These are phyloP conservation scores for Penicillium simplicissimum DNA, from an alignment of 495 filamentous ascomycete species.

Conservation along the genomic window DNA sequence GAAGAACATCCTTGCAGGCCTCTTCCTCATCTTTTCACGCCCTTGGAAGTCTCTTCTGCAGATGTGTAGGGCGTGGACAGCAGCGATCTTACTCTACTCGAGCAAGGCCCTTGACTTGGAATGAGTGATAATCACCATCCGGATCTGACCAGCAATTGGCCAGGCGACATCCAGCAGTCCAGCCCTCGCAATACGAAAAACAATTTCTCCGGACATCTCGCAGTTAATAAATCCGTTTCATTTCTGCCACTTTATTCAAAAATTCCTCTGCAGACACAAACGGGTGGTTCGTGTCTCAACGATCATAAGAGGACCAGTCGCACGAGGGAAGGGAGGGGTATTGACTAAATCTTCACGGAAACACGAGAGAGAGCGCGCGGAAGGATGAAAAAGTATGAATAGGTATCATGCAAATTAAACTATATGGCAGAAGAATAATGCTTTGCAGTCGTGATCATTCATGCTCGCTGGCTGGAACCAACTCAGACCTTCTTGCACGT, in stretches of 20 bases:
- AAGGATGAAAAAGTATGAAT: not conserved
- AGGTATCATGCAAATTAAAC: not conserved
- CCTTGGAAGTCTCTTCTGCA: too few relatives aligned
- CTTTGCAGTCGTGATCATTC: not conserved
- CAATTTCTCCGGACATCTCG: too few relatives aligned
- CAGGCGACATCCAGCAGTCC: too few relatives aligned
- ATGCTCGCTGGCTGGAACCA: not conserved
- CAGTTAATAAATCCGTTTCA: not conserved
- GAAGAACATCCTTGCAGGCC: too few relatives aligned
- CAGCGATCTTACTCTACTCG: too few relatives aligned
- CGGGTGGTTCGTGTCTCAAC: not conserved
- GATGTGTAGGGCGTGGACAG: too few relatives aligned
- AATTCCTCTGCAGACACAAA: too few relatives aligned
- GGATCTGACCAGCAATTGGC: too few relatives aligned
- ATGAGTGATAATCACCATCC: too few relatives aligned
- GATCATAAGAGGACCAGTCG: not conserved
- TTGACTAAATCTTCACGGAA: not conserved
- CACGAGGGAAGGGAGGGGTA: conserved; percentile 4
- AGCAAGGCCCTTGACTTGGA: too few relatives aligned
- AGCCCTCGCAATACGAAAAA: too few relatives aligned
- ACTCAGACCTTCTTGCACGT: conserved; percentile 1
- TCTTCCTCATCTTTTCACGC: too few relatives aligned
- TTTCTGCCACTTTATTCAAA: not conserved
- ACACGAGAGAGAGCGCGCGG: not conserved
- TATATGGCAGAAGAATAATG: not conserved